Percentiles rank a stretch among this genome's conserved stretches.
These are phyloP conservation scores for Dictyostelium brefeldianum DNA, from an alignment of 78 protist genomes.

Conservation along the genomic window DNA sequence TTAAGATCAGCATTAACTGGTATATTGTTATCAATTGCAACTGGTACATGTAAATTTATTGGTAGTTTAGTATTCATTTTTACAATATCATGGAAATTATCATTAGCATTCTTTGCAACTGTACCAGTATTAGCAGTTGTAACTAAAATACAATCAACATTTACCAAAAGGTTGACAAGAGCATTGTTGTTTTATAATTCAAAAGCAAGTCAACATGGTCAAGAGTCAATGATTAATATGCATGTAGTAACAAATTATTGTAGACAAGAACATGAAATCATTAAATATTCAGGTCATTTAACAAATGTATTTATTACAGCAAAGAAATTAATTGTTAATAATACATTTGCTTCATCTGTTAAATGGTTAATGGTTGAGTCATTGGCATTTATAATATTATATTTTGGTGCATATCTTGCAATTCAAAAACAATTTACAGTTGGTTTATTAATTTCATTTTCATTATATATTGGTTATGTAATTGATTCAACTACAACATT, in stretches of 20 bases:
- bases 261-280: slow-evolving; percentile 51
- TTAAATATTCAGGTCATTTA: neutral
- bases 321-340: slow-evolving; percentile 28
- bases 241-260: slow-evolving; percentile 67
- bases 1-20: slow-evolving; percentile 65
- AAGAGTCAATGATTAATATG: slow-evolving; percentile 57
- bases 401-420: slow-evolving; percentile 58
- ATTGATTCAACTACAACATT: slow-evolving; percentile 48
- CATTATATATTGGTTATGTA: slow-evolving; percentile 72
- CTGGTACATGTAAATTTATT: slow-evolving; percentile 65
- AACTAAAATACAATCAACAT: slow-evolving; percentile 50
- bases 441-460: slow-evolving; percentile 58
- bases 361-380: slow-evolving; percentile 78
- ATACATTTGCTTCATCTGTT: slow-evolving; percentile 44
- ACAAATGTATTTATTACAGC: slow-evolving; percentile 33
- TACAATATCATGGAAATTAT: slow-evolving; percentile 69
- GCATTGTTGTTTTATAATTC: slow-evolving; percentile 20
- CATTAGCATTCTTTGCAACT: slow-evolving; percentile 68
- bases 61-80: slow-evolving; percentile 77
- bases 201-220: slow-evolving; percentile 35
- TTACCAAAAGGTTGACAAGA: slow-evolving; percentile 60
- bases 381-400: slow-evolving; percentile 57
- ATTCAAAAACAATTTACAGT: slow-evolving; percentile 54
- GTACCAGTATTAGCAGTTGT: slow-evolving; percentile 44
- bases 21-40: slow-evolving; percentile 40